Conservation (phyloP, 176 grass and related monocot genomes). For the Musa itinerans region DNA sequence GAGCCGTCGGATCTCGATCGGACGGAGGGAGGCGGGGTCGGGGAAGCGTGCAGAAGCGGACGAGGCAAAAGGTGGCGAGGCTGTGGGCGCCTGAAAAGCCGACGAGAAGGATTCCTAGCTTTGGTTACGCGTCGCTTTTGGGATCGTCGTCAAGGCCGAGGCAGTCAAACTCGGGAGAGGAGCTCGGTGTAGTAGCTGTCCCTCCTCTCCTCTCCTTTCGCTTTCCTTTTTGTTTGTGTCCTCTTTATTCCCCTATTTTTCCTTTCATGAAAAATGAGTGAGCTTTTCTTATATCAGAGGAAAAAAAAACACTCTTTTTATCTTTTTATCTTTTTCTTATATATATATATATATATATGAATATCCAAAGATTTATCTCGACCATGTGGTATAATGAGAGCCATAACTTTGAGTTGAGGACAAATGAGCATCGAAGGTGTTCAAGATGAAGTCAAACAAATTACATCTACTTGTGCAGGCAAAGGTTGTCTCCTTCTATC, state of each 20-base stretch:
- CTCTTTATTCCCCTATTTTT: not conserved
- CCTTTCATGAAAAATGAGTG: not conserved
- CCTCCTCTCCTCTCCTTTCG: not conserved
- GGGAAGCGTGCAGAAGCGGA: constrained; percentile 8
- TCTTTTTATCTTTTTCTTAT: too few relatives aligned
- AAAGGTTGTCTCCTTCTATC: too few relatives aligned
- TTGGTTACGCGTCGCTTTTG: not conserved
- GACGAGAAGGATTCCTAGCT: not conserved
- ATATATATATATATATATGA: too few relatives aligned
- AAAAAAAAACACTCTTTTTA: too few relatives aligned
- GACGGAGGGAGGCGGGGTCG: not conserved
- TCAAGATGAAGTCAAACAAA: too few relatives aligned
- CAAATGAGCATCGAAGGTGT: too few relatives aligned
- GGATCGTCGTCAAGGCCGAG: not conserved
- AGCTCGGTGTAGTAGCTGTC: not conserved
- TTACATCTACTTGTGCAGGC: too few relatives aligned
- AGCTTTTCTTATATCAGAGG: too few relatives aligned
- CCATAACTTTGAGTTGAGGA: too few relatives aligned
- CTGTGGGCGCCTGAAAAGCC: not conserved
- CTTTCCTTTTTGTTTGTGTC: not conserved
- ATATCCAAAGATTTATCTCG: too few relatives aligned
- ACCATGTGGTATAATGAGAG: too few relatives aligned
- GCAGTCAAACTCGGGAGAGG: not conserved
- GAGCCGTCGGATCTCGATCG: not conserved
- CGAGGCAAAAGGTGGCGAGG: not conserved